These are phyloP conservation scores for Ramaria rubella DNA, from an alignment of 768 basidiomycete genomes.

Conservation along the genomic window DNA sequence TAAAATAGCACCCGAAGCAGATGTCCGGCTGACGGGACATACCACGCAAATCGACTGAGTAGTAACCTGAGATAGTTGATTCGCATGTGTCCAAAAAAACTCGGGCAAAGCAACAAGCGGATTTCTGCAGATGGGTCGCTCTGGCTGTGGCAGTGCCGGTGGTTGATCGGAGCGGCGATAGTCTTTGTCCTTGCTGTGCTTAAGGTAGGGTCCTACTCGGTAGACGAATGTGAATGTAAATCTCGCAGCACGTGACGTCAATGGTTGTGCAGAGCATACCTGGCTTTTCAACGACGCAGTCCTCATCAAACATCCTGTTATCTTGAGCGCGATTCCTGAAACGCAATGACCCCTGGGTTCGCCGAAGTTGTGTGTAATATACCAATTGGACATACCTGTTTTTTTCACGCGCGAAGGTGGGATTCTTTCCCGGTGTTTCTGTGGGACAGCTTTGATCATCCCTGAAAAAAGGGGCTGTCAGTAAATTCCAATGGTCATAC, in stretches of 20 bases:
- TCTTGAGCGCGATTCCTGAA: background rate
- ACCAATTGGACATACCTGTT: background rate
- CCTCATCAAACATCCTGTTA: too few species aligned
- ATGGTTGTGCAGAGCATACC: background rate
- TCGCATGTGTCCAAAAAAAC: background rate
- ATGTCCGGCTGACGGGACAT: too few species aligned
- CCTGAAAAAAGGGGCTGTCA: too few species aligned
- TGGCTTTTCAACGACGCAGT: background rate
- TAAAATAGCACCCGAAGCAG: too few species aligned
- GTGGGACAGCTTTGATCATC: too few species aligned
- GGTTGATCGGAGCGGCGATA: background rate
- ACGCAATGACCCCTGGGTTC: background rate
- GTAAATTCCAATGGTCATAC: too few species aligned
- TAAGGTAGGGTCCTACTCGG: too few species aligned
- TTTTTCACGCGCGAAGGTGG: background rate
- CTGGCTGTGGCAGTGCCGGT: background rate
- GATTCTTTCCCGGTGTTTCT: too few species aligned
- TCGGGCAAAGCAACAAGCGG: background rate
- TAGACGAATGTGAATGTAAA: background rate
- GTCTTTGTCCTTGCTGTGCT: background rate
- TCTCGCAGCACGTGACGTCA: background rate
- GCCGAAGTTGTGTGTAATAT: background rate
- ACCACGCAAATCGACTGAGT: too few species aligned
- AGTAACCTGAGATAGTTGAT: too few species aligned
- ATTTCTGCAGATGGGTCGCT: background rate